Conservation (phyloP, 2,329 filamentous ascomycete species). For the Talaromyces amestolkiae region DNA sequence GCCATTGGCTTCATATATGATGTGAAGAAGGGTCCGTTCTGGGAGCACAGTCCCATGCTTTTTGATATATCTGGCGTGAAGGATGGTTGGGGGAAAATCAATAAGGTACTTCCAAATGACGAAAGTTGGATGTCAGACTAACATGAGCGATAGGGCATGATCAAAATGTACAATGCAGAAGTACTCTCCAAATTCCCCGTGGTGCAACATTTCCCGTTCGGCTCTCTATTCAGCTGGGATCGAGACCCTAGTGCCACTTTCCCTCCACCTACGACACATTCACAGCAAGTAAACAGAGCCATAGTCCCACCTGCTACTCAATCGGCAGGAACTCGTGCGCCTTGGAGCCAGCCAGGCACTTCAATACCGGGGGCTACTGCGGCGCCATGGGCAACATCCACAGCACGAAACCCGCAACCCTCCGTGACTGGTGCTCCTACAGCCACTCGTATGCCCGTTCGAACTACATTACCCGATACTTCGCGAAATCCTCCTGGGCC, state of each 20-base stretch:
- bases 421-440: constrained; percentile 5
- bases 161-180: constrained; percentile 99
- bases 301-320: constrained; percentile 20
- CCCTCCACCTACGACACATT: constrained; percentile 55
- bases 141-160: constrained; percentile 67
- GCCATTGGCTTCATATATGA: constrained; percentile 96
- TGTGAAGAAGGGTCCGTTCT: constrained; percentile 94
- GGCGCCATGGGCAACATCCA: constrained; percentile 31
- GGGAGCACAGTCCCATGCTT: constrained; percentile 92
- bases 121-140: background rate
- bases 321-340: constrained; percentile 36
- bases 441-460: constrained; percentile 10
- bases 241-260: constrained; percentile 59
- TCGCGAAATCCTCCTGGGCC: constrained; percentile 30
- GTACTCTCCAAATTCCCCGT: constrained; percentile 96
- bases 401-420: constrained; percentile 18
- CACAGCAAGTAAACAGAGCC: constrained; percentile 31
- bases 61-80: constrained; percentile 91
- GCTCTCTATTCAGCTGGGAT: constrained; percentile 76
- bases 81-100: constrained; percentile 97
- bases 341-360: constrained; percentile 32
- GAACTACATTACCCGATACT: constrained; percentile 26
- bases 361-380: constrained; percentile 26
- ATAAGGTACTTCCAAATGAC: constrained; percentile 58
- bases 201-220: constrained; percentile 91